Conservation (phyloP, 306 rosid species). For the Geum urbanum region DNA sequence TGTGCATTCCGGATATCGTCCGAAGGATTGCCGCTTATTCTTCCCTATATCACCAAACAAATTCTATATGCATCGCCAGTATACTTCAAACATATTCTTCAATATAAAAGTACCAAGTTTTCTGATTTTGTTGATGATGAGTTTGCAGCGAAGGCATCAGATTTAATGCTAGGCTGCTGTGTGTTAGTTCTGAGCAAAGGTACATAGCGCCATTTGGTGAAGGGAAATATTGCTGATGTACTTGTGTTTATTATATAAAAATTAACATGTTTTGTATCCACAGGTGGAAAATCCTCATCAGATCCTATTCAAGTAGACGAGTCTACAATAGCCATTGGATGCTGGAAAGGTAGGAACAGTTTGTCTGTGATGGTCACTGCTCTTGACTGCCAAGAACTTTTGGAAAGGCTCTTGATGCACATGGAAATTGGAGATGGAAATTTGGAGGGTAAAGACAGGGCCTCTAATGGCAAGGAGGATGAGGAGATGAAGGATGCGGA, state of each 20-base stretch:
- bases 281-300: slow-evolving; percentile 37
- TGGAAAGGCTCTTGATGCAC: slow-evolving; percentile 62
- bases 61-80: slow-evolving; percentile 57
- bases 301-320: slow-evolving; percentile 54
- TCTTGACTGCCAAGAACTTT: slow-evolving; percentile 82
- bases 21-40: slow-evolving; percentile 88
- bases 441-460: slow-evolving; percentile 22
- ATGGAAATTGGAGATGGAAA: slow-evolving; percentile 40
- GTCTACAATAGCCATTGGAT: slow-evolving; percentile 89
- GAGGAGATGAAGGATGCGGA: slow-evolving; percentile 31
- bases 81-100: slow-evolving; percentile 81
- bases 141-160: slow-evolving; percentile 63
- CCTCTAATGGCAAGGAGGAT: slow-evolving; percentile 27
- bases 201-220: slow-evolving; percentile 25
- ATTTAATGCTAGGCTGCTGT: slow-evolving; percentile 78
- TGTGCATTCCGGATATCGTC: slow-evolving; percentile 89
- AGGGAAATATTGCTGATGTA: background rate
- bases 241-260: background rate
- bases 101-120: slow-evolving; percentile 68
- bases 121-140: slow-evolving; percentile 71
- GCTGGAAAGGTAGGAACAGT: slow-evolving; percentile 92
- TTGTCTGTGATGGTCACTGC: slow-evolving; percentile 82
- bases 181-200: slow-evolving; percentile 70
- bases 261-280: slow-evolving; percentile 12
- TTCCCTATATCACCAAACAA: slow-evolving; percentile 78